Base-by-base conservation (phyloP, 192 early-diverging fungal genomes). In the Gryganskiella cystojenkinii region DNA sequence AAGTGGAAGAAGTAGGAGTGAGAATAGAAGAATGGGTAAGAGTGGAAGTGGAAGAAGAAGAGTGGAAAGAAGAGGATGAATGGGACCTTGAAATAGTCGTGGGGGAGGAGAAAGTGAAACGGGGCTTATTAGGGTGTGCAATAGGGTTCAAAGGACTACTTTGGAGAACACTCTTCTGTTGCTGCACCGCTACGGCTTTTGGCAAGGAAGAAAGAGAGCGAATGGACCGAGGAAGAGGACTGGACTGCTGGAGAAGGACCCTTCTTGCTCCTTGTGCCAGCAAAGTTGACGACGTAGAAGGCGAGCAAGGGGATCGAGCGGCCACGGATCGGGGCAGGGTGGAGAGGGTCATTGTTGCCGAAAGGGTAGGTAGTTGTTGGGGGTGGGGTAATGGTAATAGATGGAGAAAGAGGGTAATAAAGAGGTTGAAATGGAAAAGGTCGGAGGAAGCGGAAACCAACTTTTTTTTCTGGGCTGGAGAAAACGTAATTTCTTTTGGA, bases 371-470 rank as follows among this genome's bases (percentile, higher is more conserved):
- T 30, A 40, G 31, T 63, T 42, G 30, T 35, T 53, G 44, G 22
- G 30, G 44, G 54, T 56, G 56, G 34, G 64, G 33, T 34, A 25
- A 17, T 42, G 49, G 43, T 20, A 31, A 15, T 15, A 25, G 31
- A 37, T 50, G 49, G 19, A 35, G 22, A 10, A 30, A 63, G 33
- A 35, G 47, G n/a, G 6, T 28, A 61, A 24, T 20, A 44, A 8
- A 42, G 28, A 6, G 62, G 24, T 49, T 24, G 17, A 25, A 35
- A 43, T 61, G 53, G 46, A 4, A 13, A 37, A 50, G 40, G 40
- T 65, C 50, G 71, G 70, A 72, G 46, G 64, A 46, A 67, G 65
- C 46, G 62, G 62, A 64, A 73, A 43, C 9, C 62, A 60, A 30
- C 22, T 45, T 49, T 63, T 20, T 50, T 24, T 52, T 62, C 60